A percentile compares a stretch with the other conserved stretches of the same genome.
phyloP scores from a whole-genome alignment of 192 early-diverging fungal species.

The Entomortierella parvispora region DNA sequence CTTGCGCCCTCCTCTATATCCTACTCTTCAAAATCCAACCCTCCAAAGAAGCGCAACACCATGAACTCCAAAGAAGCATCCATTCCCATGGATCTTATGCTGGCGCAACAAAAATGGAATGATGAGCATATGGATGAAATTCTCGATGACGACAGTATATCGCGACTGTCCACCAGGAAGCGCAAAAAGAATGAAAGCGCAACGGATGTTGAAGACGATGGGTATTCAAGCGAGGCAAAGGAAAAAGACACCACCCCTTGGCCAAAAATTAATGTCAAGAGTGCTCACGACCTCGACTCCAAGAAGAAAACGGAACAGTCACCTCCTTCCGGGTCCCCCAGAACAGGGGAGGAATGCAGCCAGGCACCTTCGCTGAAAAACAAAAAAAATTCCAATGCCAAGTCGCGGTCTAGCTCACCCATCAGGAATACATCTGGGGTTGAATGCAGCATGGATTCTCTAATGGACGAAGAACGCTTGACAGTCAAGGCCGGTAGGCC shows the following conservation, averaged over 20 bases:
- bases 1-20: constrained; percentile 1
- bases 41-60: constrained; percentile 64
- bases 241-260: neutral
- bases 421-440: no score
- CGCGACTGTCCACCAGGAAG: constrained; percentile 18
- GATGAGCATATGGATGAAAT: constrained; percentile 48
- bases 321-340: no score
- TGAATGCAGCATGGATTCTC: no score
- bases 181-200: constrained; percentile 40
- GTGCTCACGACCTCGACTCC: no score
- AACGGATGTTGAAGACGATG: constrained; percentile 14
- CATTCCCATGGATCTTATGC: constrained; percentile 59
- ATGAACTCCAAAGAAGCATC: constrained; percentile 66
- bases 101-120: constrained; percentile 51
- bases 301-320: no score
- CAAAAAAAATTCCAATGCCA: no score
- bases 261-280: neutral
- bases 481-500: no score
- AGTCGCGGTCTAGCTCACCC: no score
- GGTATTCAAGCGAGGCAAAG: neutral
- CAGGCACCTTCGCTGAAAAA: no score
- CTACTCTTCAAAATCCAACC: constrained; percentile 47
- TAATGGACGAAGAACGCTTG: no score
- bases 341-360: no score
- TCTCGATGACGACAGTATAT: constrained; percentile 21